Evolutionary conservation across 371 early-diverging fungal genomes (phyloP), one percentile per base, ranked within the genome.

Genomic region (Rhizopus stolonifer): DNA sequence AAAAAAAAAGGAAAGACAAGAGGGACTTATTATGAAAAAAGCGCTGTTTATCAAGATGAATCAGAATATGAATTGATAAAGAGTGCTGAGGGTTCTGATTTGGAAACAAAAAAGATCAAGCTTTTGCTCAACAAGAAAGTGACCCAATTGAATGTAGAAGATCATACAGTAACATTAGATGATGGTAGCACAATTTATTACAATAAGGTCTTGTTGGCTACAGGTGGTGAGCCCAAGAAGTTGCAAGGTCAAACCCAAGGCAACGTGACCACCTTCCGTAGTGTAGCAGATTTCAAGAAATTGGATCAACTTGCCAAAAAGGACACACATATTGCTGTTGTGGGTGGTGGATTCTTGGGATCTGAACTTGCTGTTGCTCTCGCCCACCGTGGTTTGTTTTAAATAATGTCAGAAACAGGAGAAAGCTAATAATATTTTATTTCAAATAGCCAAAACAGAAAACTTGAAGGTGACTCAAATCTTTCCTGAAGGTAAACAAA

Each of bases 281-380:
- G 68, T n/a, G 62, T 82, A 10, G 66, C 78, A 38, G 88, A 90
- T 46, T 85, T 81, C 59, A 66, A 80, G 57, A 68, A 73, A 51
- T 61, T 90, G 29, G 71, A 81, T 23, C 56, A 62, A 34, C 61
- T 69, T 22, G 77, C 67, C 38, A 85, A 85, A 65, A 61, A 79
- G 33, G 69, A 69, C 49, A 68, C 73, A 9, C 73, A 65, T 57
- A 74, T 90, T 64, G 87, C 77, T 43, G 74, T 90, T 34, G 61
- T 88, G 32, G 90, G 90, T 50, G 89, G 89, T 34, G 90, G 90
- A 18, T 88, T 90, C 72, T 71, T 90, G 46, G 90, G 90, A 24
- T 81, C 82, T 44, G 90, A 90, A 58, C 62, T 90, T 18, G 79
- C 89, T 40, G 79, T 78, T 42, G 88, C 88, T 14, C 63, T 90